phyloP scores from a whole-genome alignment of 768 basidiomycete species.

The Udeniomyces megalosporus region DNA sequence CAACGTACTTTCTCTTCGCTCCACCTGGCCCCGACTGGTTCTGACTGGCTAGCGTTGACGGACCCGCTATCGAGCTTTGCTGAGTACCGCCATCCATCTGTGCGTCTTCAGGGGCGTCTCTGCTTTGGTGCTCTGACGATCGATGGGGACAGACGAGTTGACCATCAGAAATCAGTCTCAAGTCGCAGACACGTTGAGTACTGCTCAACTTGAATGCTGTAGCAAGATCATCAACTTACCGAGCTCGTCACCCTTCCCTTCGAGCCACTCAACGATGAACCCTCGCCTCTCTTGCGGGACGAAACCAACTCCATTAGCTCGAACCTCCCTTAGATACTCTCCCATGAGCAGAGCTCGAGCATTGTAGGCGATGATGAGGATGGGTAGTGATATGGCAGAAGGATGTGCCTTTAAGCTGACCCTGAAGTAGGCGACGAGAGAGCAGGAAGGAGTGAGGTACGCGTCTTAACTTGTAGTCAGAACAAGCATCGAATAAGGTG shows the following conservation, averaged over 20 bases:
- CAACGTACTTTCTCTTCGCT: constrained; percentile 12
- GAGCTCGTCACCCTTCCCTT: constrained; percentile 5
- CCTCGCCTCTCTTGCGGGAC: constrained; percentile 10
- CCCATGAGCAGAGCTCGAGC: not conserved
- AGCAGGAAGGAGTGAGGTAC: not conserved
- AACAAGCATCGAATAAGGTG: not conserved
- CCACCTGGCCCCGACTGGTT: not conserved
- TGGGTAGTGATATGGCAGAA: constrained; percentile 6
- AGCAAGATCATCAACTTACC: too few species aligned
- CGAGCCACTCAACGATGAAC: constrained; percentile 10
- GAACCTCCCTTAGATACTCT: constrained; percentile 11
- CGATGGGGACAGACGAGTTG: too few species aligned
- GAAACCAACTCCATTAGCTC: constrained; percentile 12
- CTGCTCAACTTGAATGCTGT: too few species aligned
- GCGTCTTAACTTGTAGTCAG: too few species aligned
- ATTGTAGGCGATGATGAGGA: constrained; percentile 8
- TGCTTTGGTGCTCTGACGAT: too few species aligned
- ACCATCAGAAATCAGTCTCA: too few species aligned
- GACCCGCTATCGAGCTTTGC: not conserved
- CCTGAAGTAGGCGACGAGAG: not conserved
- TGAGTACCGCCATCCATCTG: too few species aligned
- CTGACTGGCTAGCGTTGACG: not conserved
- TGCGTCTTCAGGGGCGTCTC: too few species aligned
- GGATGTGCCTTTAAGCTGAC: constrained; percentile 6
- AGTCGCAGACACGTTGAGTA: too few species aligned